Evolutionary conservation across 1,284 basidiomycete genomes (phyloP), one percentile per base, ranked within the genome.

Genomic region (Neolentinus lepideus): DNA sequence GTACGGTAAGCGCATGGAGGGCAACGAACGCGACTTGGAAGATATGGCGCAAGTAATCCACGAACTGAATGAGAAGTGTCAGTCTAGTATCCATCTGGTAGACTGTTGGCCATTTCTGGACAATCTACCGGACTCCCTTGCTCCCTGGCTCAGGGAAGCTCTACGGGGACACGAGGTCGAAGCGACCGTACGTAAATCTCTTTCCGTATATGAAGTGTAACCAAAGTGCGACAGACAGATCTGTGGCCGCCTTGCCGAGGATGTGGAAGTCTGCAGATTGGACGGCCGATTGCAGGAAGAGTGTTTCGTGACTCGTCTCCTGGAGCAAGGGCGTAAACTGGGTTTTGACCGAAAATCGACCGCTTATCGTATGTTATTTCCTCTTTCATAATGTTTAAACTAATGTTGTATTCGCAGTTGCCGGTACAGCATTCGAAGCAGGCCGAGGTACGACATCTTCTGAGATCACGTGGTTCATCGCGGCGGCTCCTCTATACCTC

Each of bases 61-160:
- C n/a, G 35, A 36, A 16, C 24, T 57, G 25, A 36, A 54, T 29
- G 22, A 47, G 16, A 45, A 57, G 24, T 25, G 24, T 45, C 35
- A 47, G n/a, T 53, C 56, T 2, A 36, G 56, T 21, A 26, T 43
- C 10, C 53, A 57, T 22, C 53, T 57, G 2, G 53, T 57, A 19
- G 56, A 57, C 46, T 54, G 53, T 4, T 54, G 55, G n/a, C 56
- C 56, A 0, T 29, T 57, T 10, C 29, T 57, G 24, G 56, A 57
- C 46, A 38, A 26, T 19, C 38, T 56, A 14, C 55, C 55, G 4
- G 51, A 56, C 25, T n/a, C 29, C 29, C 46, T 54, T 29, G 53
- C 53, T 16, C 52, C 53, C 9, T 57, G 56, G 56, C 45, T 43
- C 16, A 25, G 48, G n/a, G 12, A 54, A 3, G 56, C 56, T 4